Evolutionary conservation across 192 early-diverging fungal species (phyloP).

Genomic region (Gryganskiella cystojenkinii): DNA sequence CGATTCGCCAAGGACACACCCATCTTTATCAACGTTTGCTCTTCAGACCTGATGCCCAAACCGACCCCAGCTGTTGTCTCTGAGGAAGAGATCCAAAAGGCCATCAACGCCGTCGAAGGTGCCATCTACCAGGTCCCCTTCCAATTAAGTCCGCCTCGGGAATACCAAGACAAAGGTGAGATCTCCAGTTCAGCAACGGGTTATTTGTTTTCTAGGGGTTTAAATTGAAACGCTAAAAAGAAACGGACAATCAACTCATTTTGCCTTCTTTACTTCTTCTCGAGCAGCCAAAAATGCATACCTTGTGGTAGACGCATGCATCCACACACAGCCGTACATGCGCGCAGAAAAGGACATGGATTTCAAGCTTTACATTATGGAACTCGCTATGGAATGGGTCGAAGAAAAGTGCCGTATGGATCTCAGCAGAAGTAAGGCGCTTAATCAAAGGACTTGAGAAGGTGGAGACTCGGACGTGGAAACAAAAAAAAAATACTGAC

Average conservation of each 20-base stretch:
- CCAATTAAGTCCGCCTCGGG: slow-evolving; percentile 59
- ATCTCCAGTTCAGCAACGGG: background rate
- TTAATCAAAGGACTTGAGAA: too few species aligned
- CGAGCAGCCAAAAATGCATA: slow-evolving; percentile 55
- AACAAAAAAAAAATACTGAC: too few species aligned
- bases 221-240: too few species aligned
- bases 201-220: too few species aligned
- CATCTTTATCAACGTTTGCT: slow-evolving; percentile 77
- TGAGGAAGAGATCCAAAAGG: slow-evolving; percentile 72
- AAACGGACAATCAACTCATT: background rate
- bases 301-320: slow-evolving; percentile 75
- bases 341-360: slow-evolving; percentile 68
- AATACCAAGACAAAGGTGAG: slow-evolving; percentile 66
- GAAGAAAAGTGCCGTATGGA: slow-evolving; percentile 70
- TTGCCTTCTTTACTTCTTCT: background rate
- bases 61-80: slow-evolving; percentile 54
- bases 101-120: slow-evolving; percentile 68
- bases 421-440: slow-evolving; percentile 67
- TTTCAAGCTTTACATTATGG: slow-evolving; percentile 74
- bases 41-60: slow-evolving; percentile 62
- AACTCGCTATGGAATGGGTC: slow-evolving; percentile 72
- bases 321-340: slow-evolving; percentile 65
- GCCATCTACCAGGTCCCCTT: slow-evolving; percentile 73
- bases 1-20: slow-evolving; percentile 52
- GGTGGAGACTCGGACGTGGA: too few species aligned